Percentiles rank a stretch among this genome's conserved stretches.
phyloP scores from a whole-genome alignment of 2,329 filamentous ascomycete genomes.

The Escovopsis sp. region DNA sequence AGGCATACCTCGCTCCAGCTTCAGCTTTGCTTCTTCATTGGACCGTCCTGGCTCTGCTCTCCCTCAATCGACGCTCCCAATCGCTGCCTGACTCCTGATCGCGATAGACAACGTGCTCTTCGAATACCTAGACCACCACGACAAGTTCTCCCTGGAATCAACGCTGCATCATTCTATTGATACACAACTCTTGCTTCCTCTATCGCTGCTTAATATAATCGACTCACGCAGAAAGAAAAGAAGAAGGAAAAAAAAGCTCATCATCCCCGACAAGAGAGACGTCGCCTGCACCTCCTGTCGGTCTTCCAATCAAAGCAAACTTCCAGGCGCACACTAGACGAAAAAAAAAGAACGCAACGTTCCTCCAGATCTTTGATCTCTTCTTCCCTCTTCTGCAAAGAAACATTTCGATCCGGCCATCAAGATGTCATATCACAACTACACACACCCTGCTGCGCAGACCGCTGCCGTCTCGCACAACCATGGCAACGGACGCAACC shows the following conservation, averaged over 20 bases:
- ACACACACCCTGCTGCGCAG: constrained; percentile 43
- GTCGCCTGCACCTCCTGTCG: not conserved
- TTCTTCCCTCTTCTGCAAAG: constrained; percentile 2
- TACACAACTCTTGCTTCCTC: constrained; percentile 2
- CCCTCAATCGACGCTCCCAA: no score
- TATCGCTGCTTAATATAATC: constrained; percentile 14
- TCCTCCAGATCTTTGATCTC: constrained; percentile 4
- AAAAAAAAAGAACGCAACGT: not conserved
- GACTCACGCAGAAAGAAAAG: no score
- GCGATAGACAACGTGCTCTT: no score
- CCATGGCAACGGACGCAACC: constrained; percentile 55
- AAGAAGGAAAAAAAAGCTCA: no score
- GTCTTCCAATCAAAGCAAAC: not conserved
- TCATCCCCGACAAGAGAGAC: constrained; percentile 1
- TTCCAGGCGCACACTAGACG: constrained; percentile 1
- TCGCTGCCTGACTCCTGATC: not conserved
- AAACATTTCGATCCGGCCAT: constrained; percentile 25
- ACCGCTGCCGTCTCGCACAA: constrained; percentile 51
- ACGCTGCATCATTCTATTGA: no score
- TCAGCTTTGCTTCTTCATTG: not conserved
- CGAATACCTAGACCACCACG: no score
- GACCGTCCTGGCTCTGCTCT: not conserved
- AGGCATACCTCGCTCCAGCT: no score
- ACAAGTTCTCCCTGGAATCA: no score
- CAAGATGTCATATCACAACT: constrained; percentile 48